A percentile compares a stretch with the other conserved stretches of the same genome.
These are phyloP conservation scores for Kalaharituber pfeilii DNA, from an alignment of 2,329 filamentous ascomycete genomes.

Conservation along the genomic window DNA sequence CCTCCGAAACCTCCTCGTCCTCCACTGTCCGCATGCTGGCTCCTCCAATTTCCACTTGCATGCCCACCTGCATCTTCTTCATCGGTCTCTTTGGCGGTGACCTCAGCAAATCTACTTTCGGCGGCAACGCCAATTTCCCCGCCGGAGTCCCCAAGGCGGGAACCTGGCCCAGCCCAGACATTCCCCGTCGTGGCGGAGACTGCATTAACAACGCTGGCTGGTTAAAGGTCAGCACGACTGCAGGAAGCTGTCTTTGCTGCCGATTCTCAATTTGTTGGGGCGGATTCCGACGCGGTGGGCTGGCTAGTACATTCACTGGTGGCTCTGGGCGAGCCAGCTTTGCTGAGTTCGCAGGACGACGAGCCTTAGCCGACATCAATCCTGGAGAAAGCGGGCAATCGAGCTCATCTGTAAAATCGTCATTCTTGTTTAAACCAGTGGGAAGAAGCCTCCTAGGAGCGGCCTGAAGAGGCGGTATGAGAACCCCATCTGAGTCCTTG, in stretches of 20 bases:
- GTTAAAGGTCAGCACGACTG: not conserved
- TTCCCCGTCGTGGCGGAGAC: not conserved
- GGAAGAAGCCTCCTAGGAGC: not conserved
- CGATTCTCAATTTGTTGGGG: not conserved
- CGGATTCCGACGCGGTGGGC: not conserved
- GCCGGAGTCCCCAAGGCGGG: not conserved
- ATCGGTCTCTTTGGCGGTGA: not conserved
- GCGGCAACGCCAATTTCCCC: not conserved
- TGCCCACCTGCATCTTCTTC: not conserved
- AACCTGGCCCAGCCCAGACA: not conserved
- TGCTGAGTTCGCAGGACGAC: not conserved
- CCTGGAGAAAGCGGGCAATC: not conserved
- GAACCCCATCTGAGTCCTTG: not conserved
- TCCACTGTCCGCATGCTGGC: too few species aligned
- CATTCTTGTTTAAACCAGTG: not conserved
- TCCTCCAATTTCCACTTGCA: not conserved
- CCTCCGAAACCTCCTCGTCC: not conserved
- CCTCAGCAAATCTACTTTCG: not conserved
- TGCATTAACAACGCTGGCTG: not conserved
- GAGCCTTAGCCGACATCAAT: not conserved
- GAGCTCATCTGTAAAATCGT: not conserved
- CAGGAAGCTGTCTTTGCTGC: not conserved
- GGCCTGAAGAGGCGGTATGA: not conserved
- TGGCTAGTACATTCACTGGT: not conserved
- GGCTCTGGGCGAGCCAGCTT: not conserved